Percentiles rank a stretch among this genome's conserved stretches.
These are phyloP conservation scores for Heritiera fomes DNA, from an alignment of 345 rosid species.

Conservation along the genomic window DNA sequence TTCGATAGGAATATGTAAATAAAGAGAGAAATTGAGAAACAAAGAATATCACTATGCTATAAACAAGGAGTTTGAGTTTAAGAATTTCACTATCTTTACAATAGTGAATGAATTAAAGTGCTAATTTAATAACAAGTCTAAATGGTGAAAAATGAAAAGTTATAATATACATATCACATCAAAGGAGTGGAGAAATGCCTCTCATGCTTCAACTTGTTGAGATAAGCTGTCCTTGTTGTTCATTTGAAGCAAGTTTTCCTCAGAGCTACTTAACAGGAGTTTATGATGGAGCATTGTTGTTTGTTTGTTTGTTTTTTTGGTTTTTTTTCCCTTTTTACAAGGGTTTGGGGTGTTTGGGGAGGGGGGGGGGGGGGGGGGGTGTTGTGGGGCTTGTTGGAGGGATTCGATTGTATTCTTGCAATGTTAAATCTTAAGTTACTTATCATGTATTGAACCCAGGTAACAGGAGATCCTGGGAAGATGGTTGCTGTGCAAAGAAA, in stretches of 20 bases:
- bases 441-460: conserved; percentile 38
- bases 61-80: background rate
- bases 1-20: background rate
- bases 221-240: background rate
- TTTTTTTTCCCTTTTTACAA: no score
- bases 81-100: background rate
- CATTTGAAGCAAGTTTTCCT: background rate
- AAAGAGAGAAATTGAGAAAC: background rate
- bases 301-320: background rate
- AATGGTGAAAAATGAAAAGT: conserved; percentile 1
- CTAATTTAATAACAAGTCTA: background rate
- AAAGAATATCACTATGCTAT: background rate
- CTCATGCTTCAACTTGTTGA: background rate
- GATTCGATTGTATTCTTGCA: no score
- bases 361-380: no score
- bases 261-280: background rate
- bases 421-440: no score
- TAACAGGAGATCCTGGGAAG: conserved; percentile 98
- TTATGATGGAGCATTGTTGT: background rate
- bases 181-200: background rate
- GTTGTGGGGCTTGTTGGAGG: no score
- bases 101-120: background rate
- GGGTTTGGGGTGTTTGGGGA: no score
- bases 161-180: background rate
- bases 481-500: conserved; percentile 91